These are phyloP conservation scores for Suhomyces taliae DNA, from an alignment of 1,139 yeast species.

Conservation along the genomic window DNA sequence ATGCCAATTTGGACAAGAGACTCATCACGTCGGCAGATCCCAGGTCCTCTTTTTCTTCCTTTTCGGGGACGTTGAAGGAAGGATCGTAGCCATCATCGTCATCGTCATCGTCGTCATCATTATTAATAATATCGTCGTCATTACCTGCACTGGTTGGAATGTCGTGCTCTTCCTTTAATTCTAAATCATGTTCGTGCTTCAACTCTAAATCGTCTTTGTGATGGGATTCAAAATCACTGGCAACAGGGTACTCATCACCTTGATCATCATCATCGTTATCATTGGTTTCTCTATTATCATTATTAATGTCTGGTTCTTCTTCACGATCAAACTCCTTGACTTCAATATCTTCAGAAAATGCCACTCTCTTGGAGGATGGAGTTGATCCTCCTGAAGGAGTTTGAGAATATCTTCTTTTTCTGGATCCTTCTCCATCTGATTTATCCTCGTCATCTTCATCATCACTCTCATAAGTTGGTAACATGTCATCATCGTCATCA, in stretches of 20 bases:
- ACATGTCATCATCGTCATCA: constrained; percentile 25
- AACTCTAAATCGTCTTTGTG: constrained; percentile 36
- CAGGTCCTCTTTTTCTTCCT: constrained; percentile 12
- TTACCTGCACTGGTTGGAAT: not conserved
- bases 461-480: constrained; percentile 34
- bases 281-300: constrained; percentile 14
- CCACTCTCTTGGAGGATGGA: constrained; percentile 39
- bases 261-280: constrained; percentile 14
- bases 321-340: constrained; percentile 45
- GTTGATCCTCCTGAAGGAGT: constrained; percentile 30
- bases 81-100: constrained; percentile 27
- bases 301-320: constrained; percentile 28
- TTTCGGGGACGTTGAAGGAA: constrained; percentile 2
- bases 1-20: constrained; percentile 36
- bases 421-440: constrained; percentile 3
- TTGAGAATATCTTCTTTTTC: constrained; percentile 18
- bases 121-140: constrained; percentile 6
- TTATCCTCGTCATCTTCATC: constrained; percentile 16
- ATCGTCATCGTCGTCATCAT: constrained; percentile 20
- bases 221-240: constrained; percentile 19
- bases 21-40: constrained; percentile 31
- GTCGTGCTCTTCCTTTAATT: constrained; percentile 3
- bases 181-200: constrained; percentile 24
- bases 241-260: constrained; percentile 7
- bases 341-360: constrained; percentile 48